Evolutionary conservation across 2,329 filamentous ascomycete species (phyloP).

Genomic region (Dactylella cylindrospora): DNA sequence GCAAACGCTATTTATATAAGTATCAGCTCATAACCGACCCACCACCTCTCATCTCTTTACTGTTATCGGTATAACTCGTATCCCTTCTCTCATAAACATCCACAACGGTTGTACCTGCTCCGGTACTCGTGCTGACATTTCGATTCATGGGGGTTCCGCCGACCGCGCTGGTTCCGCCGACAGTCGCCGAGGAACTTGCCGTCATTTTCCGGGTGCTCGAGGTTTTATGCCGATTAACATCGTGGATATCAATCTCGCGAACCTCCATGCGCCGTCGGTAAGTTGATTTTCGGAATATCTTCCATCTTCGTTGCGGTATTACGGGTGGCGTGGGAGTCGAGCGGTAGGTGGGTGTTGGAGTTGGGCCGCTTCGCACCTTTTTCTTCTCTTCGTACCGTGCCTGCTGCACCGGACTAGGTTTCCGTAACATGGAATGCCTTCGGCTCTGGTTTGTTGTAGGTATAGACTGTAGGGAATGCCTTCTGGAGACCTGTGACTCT

Average conservation of each 20-base stretch:
- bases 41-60: conserved; percentile 24
- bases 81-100: conserved; percentile 13
- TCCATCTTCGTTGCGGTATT: conserved; percentile 21
- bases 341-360: neutral
- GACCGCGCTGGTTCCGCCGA: conserved; percentile 3
- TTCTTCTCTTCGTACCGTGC: conserved; percentile 20
- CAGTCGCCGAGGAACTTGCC: conserved; percentile 7
- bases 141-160: conserved; percentile 1
- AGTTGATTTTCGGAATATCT: conserved; percentile 40
- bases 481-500: conserved; percentile 18
- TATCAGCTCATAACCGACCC: conserved; percentile 14
- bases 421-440: conserved; percentile 26
- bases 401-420: conserved; percentile 25
- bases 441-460: conserved; percentile 10
- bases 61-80: conserved; percentile 29
- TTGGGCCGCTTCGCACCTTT: conserved; percentile 14
- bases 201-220: conserved; percentile 4
- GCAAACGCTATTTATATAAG: neutral
- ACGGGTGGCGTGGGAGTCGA: conserved; percentile 9
- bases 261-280: conserved; percentile 36
- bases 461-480: conserved; percentile 33
- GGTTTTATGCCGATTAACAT: conserved; percentile 27
- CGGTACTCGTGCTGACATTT: conserved; percentile 11
- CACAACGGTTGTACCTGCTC: conserved; percentile 13
- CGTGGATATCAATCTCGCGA: conserved; percentile 41